These are phyloP conservation scores for Helianthus tuberosus DNA, from an alignment of 129 eudicot genomes.

Conservation along the genomic window DNA sequence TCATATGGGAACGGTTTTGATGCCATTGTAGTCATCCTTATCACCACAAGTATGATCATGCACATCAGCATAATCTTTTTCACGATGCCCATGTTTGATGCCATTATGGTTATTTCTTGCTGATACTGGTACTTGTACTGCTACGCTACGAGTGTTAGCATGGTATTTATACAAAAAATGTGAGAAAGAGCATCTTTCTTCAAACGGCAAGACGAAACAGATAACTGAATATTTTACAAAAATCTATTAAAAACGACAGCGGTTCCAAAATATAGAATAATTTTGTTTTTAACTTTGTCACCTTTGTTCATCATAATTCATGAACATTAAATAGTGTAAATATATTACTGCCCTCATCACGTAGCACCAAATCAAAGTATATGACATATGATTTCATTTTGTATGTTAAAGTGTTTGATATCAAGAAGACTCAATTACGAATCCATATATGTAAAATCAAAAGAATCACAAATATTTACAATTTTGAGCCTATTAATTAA, in stretches of 20 bases:
- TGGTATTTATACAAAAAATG: conserved; percentile 14
- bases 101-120: conserved; percentile 9
- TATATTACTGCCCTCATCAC: background rate
- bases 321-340: background rate
- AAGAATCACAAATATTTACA: no score
- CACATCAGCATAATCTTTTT: conserved; percentile 17
- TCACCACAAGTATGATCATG: conserved; percentile 28
- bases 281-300: conserved; percentile 2
- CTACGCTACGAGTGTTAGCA: background rate
- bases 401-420: background rate
- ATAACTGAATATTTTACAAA: background rate
- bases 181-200: conserved; percentile 20
- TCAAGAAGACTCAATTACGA: no score
- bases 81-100: conserved; percentile 22
- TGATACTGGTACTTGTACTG: background rate
- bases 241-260: no score
- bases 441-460: no score
- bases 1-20: conserved; percentile 36
- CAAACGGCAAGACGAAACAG: conserved; percentile 19
- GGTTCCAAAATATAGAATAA: background rate
- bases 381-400: background rate
- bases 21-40: conserved; percentile 28
- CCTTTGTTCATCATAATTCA: background rate
- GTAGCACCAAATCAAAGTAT: background rate
- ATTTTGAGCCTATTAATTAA: no score